Conservation (phyloP, 2,329 filamentous ascomycete genomes). For the Zymoseptoria ardabiliae region DNA sequence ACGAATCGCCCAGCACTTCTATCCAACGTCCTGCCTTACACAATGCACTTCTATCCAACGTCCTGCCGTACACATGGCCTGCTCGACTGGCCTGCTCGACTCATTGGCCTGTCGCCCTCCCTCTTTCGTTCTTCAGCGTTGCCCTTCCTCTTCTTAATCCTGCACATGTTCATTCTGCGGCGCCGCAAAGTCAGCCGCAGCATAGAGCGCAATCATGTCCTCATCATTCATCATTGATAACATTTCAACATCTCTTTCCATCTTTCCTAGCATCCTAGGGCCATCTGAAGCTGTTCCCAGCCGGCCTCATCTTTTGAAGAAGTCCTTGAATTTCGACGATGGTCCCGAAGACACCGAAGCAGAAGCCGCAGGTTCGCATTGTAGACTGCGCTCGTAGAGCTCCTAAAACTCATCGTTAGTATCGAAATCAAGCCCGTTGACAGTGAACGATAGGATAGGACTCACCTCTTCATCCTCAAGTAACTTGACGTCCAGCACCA, state of each 20-base stretch:
- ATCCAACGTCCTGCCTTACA: too few species aligned
- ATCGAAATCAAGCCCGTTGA: background rate
- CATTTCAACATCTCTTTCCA: background rate
- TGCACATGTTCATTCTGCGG: background rate
- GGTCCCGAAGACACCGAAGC: slow-evolving; percentile 15
- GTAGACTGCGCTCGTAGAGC: slow-evolving; percentile 52
- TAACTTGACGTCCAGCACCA: slow-evolving; percentile 77
- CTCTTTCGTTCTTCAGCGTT: background rate
- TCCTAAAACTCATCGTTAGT: slow-evolving; percentile 37
- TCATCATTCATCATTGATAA: background rate
- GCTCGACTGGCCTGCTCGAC: too few species aligned
- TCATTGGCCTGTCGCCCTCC: too few species aligned
- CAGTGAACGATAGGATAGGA: background rate
- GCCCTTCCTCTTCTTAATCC: background rate
- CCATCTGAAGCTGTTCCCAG: background rate
- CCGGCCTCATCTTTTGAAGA: slow-evolving; percentile 38
- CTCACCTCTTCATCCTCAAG: slow-evolving; percentile 80
- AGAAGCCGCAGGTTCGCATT: slow-evolving; percentile 40
- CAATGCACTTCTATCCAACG: too few species aligned
- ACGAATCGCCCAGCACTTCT: too few species aligned
- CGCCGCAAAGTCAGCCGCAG: background rate
- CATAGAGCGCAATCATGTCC: background rate
- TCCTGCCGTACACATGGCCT: too few species aligned
- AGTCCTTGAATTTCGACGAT: slow-evolving; percentile 35
- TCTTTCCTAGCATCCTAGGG: background rate